Evolutionary conservation across 1,139 yeast genomes (phyloP), one percentile per base, ranked within the genome.

Genomic region (Yamadazyma blattariae): DNA sequence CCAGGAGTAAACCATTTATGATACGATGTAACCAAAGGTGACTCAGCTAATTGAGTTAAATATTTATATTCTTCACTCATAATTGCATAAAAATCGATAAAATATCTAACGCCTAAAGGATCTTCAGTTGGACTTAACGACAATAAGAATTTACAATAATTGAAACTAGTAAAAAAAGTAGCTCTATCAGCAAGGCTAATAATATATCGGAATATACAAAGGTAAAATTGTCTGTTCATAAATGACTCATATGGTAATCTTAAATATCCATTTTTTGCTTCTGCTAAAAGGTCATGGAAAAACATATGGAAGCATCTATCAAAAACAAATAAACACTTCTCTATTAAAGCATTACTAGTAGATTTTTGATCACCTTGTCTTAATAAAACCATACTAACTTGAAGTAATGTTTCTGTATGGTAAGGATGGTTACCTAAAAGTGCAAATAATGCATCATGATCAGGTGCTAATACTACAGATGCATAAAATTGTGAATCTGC

Each of bases 21-120:
- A 49, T 84, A 83, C 0, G 81, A 67, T n/a, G 65, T 71, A 4
- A 71, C 64, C 31, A 82, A 59, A 3, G 83, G 73, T 5, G 85
- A 75, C 21, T 72, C 52, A 0, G 71, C 70, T 25, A 86, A 60
- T 18, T 76, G 72, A 13, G 78, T 64, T 46, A 88, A 54, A 56
- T 77, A 88, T 36, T 74, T 66, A 50, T 71, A 80, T 42, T 85
- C 87, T 28, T 74, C 81, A 33, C 87, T 71, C 61, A 79, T 66
- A 8, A 86, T 64, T 5, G 92, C 82, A 52, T 85, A 88, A 50
- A 75, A 82, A 54, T 88, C 96, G 47, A 88, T 79, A 56, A 87
- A 84, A 50, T 82, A 81, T 44, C 95, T 71, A 5, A 83, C 89
- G 10, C 96, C 95, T 39, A 82, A 62, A 0, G 96, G 96, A 63